Base-by-base conservation (phyloP, 768 basidiomycete genomes). In the Daedaleopsis sinensis region DNA sequence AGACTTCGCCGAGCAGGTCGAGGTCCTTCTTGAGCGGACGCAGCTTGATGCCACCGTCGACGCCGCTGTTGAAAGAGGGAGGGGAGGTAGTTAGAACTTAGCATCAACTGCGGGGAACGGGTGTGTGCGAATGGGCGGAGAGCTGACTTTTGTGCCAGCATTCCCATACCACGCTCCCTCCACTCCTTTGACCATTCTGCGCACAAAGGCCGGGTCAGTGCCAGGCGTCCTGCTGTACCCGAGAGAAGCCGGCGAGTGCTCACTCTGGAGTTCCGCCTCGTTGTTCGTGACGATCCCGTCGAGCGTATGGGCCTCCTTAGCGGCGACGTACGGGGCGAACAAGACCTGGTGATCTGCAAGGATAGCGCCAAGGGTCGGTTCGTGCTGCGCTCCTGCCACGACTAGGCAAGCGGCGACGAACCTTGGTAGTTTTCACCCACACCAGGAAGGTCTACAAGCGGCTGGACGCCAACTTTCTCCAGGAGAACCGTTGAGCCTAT, bases 11-110 rank as follows among this genome's bases (percentile, higher is more conserved):
- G 38, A 88, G 71, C n/a, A 75, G 75, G 51, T 78, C 73, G 23
- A 86, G 74, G 44, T 88, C 87, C 6, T 76, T 73, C 4, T 65
- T 65, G 16, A 71, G 79, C 3, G 87, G 87, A 24, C 88, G 77
- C 15, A 86, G 66, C 65, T 85, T 87, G 62, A 84, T 77, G 5
- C 83, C 86, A 32, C 80, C 79, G 63, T 88, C 84, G 35, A 82
- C 65, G 1, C 75, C 83, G 63, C 85, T 87, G 64, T 6, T 3
- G 18, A 5, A 7, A 32, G 27, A 7, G 27, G 27, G 27, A 32
- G 7, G 27, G 27, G 27, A 7, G 7, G 7, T 32, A 32, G 27
- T 32, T 7, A 32, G 27, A 32, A 32, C 27, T n/a, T n/a, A n/a
- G n/a, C n/a, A n/a, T n/a, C n/a, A 32, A 19, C 19, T 24, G 6